Evolutionary conservation across 441 rosid species (phyloP), one percentile per base, ranked within the genome.

Genomic region (Populus hybrid): DNA sequence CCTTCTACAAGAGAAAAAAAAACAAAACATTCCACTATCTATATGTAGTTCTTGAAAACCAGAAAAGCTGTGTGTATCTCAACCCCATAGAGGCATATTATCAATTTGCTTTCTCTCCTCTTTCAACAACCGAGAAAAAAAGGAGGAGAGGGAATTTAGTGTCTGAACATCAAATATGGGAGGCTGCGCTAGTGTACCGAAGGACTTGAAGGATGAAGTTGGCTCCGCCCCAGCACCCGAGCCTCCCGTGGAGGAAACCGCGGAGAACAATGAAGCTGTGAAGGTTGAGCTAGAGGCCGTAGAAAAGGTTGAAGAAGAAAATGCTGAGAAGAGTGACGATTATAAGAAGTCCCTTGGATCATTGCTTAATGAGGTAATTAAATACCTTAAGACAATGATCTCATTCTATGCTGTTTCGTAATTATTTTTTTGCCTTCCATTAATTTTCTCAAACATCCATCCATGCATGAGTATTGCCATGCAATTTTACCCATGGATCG

Each of bases 141-240:
- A 1, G 14, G 20, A 61, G 9, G 65, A 24, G 65, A 9, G 65
- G 10, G 65, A 23, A 10, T 23, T 63, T 1, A 63, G 28, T 61
- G 2, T 9, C 23, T 6, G 65, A 61, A 0, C 6, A 71, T 28
- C 59, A 16, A 45, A 26, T 8, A 50, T 71, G 74, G 74, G 74
- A 42, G 74, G 74, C 61, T 71, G 74, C 28, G 74, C 64, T 71
- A 50, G 74, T 18, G 59, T 63, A 26, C 74, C 74, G 0, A 71
- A 45, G 74, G 64, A 24, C 33, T 26, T 71, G 74, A 28, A 71
- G 36, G n/a, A 2, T 2, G 74, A 50, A 3, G 59, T 7, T 0
- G 61, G 18, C 2, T 59, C 74, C 6, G 64, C 74, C 31, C 38
- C 74, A 0, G 23, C 35, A 16, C 64, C 64, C 2, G 63, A 71